Base-by-base conservation (phyloP, 495 filamentous ascomycete genomes). In the Podospora comata region DNA sequence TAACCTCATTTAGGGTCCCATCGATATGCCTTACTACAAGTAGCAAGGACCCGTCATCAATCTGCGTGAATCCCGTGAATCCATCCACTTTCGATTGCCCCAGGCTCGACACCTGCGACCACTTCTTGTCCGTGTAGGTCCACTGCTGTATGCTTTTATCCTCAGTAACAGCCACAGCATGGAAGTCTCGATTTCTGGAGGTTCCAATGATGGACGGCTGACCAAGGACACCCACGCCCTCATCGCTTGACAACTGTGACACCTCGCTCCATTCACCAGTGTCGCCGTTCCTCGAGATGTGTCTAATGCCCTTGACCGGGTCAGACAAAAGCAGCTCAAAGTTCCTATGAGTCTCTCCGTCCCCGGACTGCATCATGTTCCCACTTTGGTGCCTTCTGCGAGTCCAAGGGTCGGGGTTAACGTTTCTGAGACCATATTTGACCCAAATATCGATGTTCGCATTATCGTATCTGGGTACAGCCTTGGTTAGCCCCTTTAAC, bases 381-480 rank as follows among this genome's bases (percentile, higher is more conserved):
- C 72, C 72, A 30, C 60, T 70, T 32, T 72, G 70, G 34, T 74
- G 72, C 11, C 70, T 58, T 55, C 57, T 70, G 15, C 68, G 54
- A 0, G 72, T 55, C 72, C 72, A 74, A 0, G 72, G 70, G 27
- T 74, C 70, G 3, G 70, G 67, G 53, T 70, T 70, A 30, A 74
- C 67, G 13, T 72, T 72, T 27, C 63, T 39, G 2, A 74, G 6
- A 0, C 70, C 70, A 34, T 71, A 68, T 20, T 74, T 74, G 15
- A 63, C 64, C 72, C 72, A 71, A 57, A 7, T 34, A 48, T 74
- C 72, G 20, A 71, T 74, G 30, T 70, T 70, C 20, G 62, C 72
- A 6, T 61, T 26, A 19, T 60, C 57, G 27, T 74, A 74, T 0
- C 72, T 74, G 53, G 16, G 11, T 6, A 4, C 11, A 11, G 11